Base-by-base conservation (phyloP, 106 monocot species). In the Allium cepa region DNA sequence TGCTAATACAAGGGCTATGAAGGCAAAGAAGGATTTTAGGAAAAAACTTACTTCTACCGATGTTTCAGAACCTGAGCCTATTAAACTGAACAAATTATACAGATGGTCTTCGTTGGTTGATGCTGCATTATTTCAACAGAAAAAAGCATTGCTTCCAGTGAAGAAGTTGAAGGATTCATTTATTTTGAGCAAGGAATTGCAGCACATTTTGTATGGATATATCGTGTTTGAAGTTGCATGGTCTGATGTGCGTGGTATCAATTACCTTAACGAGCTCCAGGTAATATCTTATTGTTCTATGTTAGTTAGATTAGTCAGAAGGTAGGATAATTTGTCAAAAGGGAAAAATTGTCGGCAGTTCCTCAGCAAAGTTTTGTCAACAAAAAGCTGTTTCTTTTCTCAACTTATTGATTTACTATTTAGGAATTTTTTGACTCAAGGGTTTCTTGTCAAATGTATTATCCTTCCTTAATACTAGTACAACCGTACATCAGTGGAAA, bases 161-260 rank as follows among this genome's bases (percentile, higher is more conserved):
- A 83, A 90, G 72, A 99, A 90, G 70, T 64, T 99, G 62, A 99
- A 85, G 57, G 84, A 83, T 53, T 83, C 89, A 49, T 76, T 90
- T 60, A 67, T 83, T 11, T 71, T 93, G 60, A 89, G 80, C 56
- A 87, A 84, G 75, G 90, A 97, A 67, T 82, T 92, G 75, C 92
- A 87, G 53, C 82, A 63, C 8, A 90, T 74, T 10, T 87, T 93
- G 57, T 90, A 81, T 81, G 97, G 97, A 22, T 90, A 82, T 85
- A 99, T 99, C 71, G 79, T 99, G 22, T 99, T 99, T 71, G 92
- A 99, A 72, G 82, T 99, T n/a, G 84, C 82, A 58, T 99, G 97
- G 92, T 56, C 60, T 71, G 69, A 90, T 79, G 87, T 92, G 12
- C 88, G 92, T 18, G 97, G 97, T 52, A 92, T 99, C 26, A 99